Evolutionary conservation across 495 filamentous ascomycete genomes (phyloP).

Genomic region (Penicillium chermesinum): DNA sequence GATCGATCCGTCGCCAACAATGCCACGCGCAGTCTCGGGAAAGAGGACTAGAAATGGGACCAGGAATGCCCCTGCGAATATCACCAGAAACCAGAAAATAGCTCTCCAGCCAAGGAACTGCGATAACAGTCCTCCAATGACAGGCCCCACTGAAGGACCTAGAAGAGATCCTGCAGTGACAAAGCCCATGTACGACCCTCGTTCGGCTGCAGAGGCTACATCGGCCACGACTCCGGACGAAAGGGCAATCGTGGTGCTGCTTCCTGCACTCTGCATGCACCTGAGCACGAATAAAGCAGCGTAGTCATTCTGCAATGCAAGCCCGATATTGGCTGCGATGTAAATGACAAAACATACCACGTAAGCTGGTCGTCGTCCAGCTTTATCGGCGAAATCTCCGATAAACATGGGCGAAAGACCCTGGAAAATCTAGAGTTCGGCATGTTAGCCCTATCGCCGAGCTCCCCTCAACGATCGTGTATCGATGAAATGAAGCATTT

Average conservation of each 20-base stretch:
- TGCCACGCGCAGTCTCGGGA: slow-evolving; percentile 42
- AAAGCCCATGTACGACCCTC: slow-evolving; percentile 44
- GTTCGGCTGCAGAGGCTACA: slow-evolving; percentile 34
- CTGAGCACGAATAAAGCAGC: slow-evolving; percentile 46
- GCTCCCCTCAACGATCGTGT: background rate
- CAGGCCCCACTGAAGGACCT: slow-evolving; percentile 54
- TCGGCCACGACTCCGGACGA: slow-evolving; percentile 40
- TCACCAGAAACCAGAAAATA: slow-evolving; percentile 74
- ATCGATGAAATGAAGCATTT: background rate
- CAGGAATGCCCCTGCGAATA: slow-evolving; percentile 45
- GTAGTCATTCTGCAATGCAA: slow-evolving; percentile 43
- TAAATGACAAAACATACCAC: slow-evolving; percentile 44
- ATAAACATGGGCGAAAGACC: slow-evolving; percentile 47
- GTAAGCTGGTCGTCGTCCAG: slow-evolving; percentile 45
- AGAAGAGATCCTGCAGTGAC: slow-evolving; percentile 27
- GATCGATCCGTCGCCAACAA: slow-evolving; percentile 44
- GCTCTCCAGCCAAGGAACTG: slow-evolving; percentile 64
- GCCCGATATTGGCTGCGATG: slow-evolving; percentile 44
- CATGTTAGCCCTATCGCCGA: slow-evolving; percentile 6
- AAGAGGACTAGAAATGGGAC: slow-evolving; percentile 31
- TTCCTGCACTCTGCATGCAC: slow-evolving; percentile 46
- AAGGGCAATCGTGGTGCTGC: slow-evolving; percentile 42
- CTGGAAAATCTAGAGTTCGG: slow-evolving; percentile 38
- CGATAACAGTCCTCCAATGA: slow-evolving; percentile 60
- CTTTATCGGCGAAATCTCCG: slow-evolving; percentile 43